Evolutionary conservation across 176 grass and related monocot genomes (phyloP).

Genomic region (Puya raimondii): DNA sequence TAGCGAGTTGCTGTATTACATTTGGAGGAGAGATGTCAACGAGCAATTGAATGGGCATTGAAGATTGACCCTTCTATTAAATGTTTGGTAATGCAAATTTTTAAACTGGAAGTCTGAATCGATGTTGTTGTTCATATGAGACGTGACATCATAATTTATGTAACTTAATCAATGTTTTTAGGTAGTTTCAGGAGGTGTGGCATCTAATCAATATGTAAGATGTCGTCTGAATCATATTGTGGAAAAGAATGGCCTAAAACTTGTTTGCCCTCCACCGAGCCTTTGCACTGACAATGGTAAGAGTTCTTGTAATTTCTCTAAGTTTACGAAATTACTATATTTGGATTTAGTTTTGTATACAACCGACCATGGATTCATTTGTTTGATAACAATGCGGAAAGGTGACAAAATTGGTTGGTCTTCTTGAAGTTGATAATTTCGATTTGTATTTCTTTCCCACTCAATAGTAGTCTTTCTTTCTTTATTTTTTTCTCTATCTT

Average conservation of each 20-base stretch:
- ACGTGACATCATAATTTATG: no score
- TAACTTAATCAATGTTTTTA: constrained; percentile 17
- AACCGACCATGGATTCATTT: not conserved
- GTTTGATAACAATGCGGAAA: not conserved
- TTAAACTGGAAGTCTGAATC: constrained; percentile 3
- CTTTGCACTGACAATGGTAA: constrained; percentile 98
- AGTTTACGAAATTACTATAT: not conserved
- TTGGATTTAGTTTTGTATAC: not conserved
- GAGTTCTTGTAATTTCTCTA: not conserved
- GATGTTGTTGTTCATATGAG: no score
- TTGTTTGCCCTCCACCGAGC: constrained; percentile 71
- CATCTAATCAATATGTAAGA: constrained; percentile 84
- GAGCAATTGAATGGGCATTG: constrained; percentile 97
- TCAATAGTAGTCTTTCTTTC: no score
- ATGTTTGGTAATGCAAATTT: constrained; percentile 61
- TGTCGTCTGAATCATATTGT: constrained; percentile 51
- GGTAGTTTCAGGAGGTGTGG: constrained; percentile 95
- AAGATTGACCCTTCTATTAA: constrained; percentile 88
- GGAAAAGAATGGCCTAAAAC: constrained; percentile 49
- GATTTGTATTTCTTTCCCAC: no score
- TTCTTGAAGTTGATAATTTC: no score
- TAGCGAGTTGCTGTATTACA: constrained; percentile 91
- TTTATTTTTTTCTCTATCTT: no score
- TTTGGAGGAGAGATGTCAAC: constrained; percentile 90
- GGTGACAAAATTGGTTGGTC: not conserved